Conservation (phyloP, 305 asterid species). For the Lippia alba region DNA sequence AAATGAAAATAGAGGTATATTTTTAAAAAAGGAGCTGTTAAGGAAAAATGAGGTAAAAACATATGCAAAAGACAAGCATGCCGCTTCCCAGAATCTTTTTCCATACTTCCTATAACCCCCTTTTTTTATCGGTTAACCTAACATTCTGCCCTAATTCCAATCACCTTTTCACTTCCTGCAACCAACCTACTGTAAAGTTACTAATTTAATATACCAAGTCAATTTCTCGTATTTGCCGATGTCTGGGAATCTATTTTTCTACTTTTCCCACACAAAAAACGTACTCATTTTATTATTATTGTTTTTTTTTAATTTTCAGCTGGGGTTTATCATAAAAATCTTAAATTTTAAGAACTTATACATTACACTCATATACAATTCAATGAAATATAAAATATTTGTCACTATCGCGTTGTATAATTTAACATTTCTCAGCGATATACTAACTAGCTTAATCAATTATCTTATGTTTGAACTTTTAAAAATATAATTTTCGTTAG, state of each 20-base stretch:
- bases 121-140: conserved; percentile 31
- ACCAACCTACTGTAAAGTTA: not conserved
- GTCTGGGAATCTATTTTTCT: not conserved
- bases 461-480: too few relatives aligned
- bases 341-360: too few relatives aligned
- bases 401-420: too few relatives aligned
- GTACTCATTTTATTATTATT: too few relatives aligned
- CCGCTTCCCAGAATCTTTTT: conserved; percentile 38
- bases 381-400: too few relatives aligned
- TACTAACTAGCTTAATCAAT: too few relatives aligned
- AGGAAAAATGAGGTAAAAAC: conserved; percentile 39
- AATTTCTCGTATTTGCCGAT: conserved; percentile 20
- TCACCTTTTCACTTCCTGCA: not conserved
- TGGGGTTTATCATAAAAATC: too few relatives aligned
- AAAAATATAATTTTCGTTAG: too few relatives aligned
- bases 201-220: conserved; percentile 16
- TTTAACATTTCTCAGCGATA: too few relatives aligned
- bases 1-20: conserved; percentile 9
- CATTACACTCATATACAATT: too few relatives aligned
- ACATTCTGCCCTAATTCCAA: conserved; percentile 40
- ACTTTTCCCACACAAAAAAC: too few relatives aligned
- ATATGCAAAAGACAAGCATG: conserved; percentile 40
- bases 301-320: too few relatives aligned
- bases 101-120: conserved; percentile 8
- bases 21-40: conserved; percentile 26